A percentile compares a stretch with the other conserved stretches of the same genome.
Conservation (phyloP, 2,329 filamentous ascomycete genomes). For the Pyrenophora tritici-repentis region DNA sequence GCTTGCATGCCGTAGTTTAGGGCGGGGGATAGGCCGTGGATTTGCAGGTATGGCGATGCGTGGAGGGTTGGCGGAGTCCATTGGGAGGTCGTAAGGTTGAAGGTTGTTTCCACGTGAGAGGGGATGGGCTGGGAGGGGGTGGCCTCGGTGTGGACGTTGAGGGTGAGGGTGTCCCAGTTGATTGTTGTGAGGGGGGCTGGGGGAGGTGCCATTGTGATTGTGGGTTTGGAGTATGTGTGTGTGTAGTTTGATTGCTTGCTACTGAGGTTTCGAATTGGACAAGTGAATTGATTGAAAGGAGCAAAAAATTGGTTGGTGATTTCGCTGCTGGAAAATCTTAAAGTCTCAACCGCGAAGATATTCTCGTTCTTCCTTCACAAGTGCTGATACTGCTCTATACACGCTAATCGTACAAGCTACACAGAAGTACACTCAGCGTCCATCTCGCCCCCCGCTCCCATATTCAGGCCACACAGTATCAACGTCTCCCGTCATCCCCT, state of each 20-base stretch:
- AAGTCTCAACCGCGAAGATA: not conserved
- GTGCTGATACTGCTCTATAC: not conserved
- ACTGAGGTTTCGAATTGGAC: too few species aligned
- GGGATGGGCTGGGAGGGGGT: slow-evolving; percentile 14
- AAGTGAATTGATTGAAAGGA: too few species aligned
- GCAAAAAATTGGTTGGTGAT: too few species aligned
- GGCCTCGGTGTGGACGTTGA: not conserved
- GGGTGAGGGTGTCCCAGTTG: not conserved
- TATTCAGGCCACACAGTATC: not conserved
- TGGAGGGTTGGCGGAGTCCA: slow-evolving; percentile 25
- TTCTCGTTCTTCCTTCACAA: not conserved
- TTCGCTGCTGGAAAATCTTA: too few species aligned
- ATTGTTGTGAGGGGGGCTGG: not conserved
- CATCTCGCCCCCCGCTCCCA: not conserved
- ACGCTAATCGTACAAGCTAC: not conserved
- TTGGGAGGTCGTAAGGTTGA: slow-evolving; percentile 11
- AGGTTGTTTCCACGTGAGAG: slow-evolving; percentile 25
- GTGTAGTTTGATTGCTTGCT: too few species aligned
- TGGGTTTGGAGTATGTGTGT: not conserved
- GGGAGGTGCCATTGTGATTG: not conserved
- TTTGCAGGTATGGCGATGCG: slow-evolving; percentile 18
- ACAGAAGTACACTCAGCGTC: not conserved
- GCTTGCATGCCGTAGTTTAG: slow-evolving; percentile 32
- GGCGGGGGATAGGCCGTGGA: slow-evolving; percentile 27
- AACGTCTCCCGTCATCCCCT: not conserved